Conservation (phyloP, 345 rosid species). For the Leavenworthia alabamica region DNA sequence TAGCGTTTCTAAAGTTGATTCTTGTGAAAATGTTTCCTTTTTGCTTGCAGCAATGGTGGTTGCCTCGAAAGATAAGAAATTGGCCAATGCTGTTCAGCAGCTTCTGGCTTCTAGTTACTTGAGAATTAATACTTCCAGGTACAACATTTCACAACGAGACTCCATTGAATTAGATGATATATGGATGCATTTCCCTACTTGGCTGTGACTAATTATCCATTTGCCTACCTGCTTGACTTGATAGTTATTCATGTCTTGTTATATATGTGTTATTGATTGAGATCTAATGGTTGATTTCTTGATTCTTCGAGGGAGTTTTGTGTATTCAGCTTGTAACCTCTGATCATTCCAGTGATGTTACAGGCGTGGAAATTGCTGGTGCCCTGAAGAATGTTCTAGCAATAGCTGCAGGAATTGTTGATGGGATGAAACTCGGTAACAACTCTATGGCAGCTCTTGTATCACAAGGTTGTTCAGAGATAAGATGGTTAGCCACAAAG, state of each 20-base stretch:
- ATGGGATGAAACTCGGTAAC: conserved; percentile 88
- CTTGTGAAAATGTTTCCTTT: not conserved
- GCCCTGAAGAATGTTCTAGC: conserved; percentile 93
- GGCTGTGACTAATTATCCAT: not conserved
- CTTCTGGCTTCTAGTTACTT: conserved; percentile 73
- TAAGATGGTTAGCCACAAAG: conserved; percentile 93
- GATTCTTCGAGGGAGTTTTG: conserved; percentile 11
- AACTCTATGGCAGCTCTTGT: conserved; percentile 99
- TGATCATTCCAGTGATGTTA: conserved; percentile 90
- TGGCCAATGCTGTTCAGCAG: conserved; percentile 76
- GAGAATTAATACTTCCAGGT: conserved; percentile 90
- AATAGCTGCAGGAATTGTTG: conserved; percentile 93
- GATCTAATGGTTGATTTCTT: not conserved
- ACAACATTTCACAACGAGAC: conserved; percentile 14
- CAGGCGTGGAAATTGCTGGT: conserved; percentile 95
- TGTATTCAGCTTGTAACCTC: conserved; percentile 61
- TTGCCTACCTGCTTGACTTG: conserved; percentile 1
- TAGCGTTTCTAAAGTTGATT: not conserved
- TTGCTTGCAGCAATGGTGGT: conserved; percentile 80
- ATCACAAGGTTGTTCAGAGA: conserved; percentile 91
- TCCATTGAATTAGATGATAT: not conserved
- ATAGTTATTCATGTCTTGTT: not conserved
- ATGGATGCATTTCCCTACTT: not conserved
- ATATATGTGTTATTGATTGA: not conserved
- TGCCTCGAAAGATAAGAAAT: conserved; percentile 77